These are phyloP conservation scores for Pyropia haitanensis DNA, from an alignment of 23 red algal species.

Conservation along the genomic window DNA sequence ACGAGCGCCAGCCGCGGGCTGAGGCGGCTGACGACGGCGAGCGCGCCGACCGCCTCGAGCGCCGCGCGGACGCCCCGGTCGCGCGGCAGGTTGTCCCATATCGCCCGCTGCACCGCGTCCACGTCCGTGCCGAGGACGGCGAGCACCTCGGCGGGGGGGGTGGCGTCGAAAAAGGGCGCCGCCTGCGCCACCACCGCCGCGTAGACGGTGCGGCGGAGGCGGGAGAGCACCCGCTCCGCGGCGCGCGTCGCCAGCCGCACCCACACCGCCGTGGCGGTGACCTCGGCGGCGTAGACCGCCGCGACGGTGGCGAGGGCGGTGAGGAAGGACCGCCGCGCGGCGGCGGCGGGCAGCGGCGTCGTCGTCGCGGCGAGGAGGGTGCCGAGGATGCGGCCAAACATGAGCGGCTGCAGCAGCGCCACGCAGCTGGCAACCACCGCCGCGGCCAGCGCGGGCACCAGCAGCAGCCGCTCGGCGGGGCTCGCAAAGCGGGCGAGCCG, in stretches of 20 bases:
- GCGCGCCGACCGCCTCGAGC: constrained; percentile 36
- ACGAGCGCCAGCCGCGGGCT: constrained; percentile 41
- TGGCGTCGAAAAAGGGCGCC: constrained; percentile 35
- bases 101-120: constrained; percentile 43
- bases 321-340: too few relatives aligned
- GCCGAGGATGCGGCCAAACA: constrained; percentile 76
- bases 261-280: constrained; percentile 45
- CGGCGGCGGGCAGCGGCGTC: too few relatives aligned
- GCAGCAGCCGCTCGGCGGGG: constrained; percentile 23
- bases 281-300: constrained; percentile 4
- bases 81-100: constrained; percentile 54
- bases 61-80: constrained; percentile 57
- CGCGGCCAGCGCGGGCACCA: constrained; percentile 34
- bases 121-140: constrained; percentile 54
- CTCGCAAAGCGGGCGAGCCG: constrained; percentile 37
- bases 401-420: constrained; percentile 61
- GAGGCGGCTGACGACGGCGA: constrained; percentile 35
- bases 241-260: constrained; percentile 53
- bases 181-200: constrained; percentile 49
- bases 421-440: constrained; percentile 50
- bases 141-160: constrained; percentile 54
- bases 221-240: constrained; percentile 46
- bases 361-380: constrained; percentile 19
- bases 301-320: not conserved
- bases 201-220: constrained; percentile 57